Conservation (phyloP, 768 basidiomycete species). For the Rubroboletus satanas region DNA sequence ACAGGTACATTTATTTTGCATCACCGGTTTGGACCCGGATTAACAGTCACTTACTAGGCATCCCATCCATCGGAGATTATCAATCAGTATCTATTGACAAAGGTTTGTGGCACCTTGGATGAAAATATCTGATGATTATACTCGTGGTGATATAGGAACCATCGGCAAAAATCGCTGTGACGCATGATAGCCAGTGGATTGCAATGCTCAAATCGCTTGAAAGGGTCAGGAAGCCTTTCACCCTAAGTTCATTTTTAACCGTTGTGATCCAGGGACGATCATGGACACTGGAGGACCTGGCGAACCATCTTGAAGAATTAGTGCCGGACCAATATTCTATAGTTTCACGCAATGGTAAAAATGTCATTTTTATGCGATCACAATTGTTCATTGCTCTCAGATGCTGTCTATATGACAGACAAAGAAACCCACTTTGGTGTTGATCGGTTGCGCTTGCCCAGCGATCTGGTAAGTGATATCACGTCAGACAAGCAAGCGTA, state of each 20-base stretch:
- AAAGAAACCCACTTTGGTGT: not conserved
- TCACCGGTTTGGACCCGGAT: not conserved
- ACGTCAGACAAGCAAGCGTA: too few species aligned
- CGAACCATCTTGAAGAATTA: not conserved
- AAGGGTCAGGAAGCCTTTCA: not conserved
- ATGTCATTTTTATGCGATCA: not conserved
- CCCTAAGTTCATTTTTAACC: not conserved
- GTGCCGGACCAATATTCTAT: not conserved
- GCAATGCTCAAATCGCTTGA: not conserved
- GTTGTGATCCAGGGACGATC: not conserved
- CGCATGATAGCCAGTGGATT: not conserved
- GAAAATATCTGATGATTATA: not conserved
- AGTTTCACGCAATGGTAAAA: not conserved
- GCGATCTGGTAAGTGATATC: too few species aligned
- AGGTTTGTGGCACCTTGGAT: not conserved
- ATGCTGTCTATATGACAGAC: not conserved
- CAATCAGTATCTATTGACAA: not conserved
- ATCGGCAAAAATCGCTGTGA: not conserved
- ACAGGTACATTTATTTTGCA: not conserved
- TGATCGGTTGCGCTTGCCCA: too few species aligned
- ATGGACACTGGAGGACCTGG: not conserved
- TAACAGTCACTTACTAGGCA: not conserved
- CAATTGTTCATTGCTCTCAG: not conserved
- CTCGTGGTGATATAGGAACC: not conserved
- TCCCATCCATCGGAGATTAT: not conserved